A percentile compares a stretch with the other conserved stretches of the same genome.
These are phyloP conservation scores for Penicillium fuscoglaucum DNA, from an alignment of 2,329 filamentous ascomycete genomes.

Conservation along the genomic window DNA sequence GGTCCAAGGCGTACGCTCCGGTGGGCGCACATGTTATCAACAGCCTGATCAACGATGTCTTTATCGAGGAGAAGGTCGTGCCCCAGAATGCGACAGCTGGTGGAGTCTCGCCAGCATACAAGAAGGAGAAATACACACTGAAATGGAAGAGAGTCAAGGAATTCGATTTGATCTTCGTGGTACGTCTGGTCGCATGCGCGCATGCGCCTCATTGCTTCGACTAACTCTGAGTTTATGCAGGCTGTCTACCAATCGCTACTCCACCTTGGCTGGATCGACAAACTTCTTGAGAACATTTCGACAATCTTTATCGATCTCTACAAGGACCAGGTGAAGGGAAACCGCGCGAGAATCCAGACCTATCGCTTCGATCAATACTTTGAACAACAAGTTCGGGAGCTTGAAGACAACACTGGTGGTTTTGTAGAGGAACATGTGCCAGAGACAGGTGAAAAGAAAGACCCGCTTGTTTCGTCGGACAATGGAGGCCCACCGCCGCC, in stretches of 20 bases:
- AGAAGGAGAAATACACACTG: conserved; percentile 87
- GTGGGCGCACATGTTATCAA: conserved; percentile 85
- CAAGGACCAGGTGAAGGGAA: conserved; percentile 78
- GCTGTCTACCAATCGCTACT: conserved; percentile 95
- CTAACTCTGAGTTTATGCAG: conserved; percentile 49
- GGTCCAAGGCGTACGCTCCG: conserved; percentile 82
- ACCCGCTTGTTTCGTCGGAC: conserved; percentile 49
- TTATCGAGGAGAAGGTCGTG: conserved; percentile 87
- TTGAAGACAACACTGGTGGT: conserved; percentile 50
- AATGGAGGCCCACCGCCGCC: conserved; percentile 54
- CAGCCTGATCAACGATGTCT: conserved; percentile 91
- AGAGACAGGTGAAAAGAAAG: conserved; percentile 49
- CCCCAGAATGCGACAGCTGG: conserved; percentile 58
- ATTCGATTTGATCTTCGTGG: conserved; percentile 91
- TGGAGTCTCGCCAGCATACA: conserved; percentile 70
- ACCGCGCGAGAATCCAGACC: conserved; percentile 73
- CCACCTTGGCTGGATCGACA: conserved; percentile 95
- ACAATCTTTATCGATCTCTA: conserved; percentile 91
- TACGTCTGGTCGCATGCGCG: conserved; percentile 47
- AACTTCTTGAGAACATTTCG: conserved; percentile 90
- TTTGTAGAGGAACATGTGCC: conserved; percentile 47
- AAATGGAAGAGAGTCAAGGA: conserved; percentile 95
- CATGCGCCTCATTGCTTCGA: conserved; percentile 6
- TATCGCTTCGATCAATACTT: conserved; percentile 93
- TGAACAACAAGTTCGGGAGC: conserved; percentile 82